Evolutionary conservation across 106 monocot species (phyloP).

Genomic region (Dactylorhiza incarnata): DNA sequence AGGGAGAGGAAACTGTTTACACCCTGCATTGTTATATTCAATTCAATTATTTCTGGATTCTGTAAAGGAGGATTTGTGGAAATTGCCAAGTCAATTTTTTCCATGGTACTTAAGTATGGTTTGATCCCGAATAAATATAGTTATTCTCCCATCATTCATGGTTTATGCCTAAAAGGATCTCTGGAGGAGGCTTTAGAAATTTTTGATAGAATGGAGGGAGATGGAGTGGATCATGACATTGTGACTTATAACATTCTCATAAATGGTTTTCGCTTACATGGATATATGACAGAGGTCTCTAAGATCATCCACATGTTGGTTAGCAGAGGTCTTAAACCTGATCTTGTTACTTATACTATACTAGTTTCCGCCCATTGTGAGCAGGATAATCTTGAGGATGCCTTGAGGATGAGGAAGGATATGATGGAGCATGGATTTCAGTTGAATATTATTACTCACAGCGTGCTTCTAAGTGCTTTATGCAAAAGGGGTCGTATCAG

Average conservation of each 20-base stretch:
- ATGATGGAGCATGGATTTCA: slow-evolving; percentile 34
- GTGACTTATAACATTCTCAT: slow-evolving; percentile 59
- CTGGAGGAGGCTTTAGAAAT: slow-evolving; percentile 50
- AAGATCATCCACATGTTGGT: slow-evolving; percentile 39
- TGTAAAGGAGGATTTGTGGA: slow-evolving; percentile 32
- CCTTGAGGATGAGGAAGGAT: slow-evolving; percentile 37
- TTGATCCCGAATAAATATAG: slow-evolving; percentile 43
- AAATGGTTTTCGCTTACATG: slow-evolving; percentile 47
- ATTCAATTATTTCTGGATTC: slow-evolving; percentile 41
- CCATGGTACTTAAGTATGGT: slow-evolving; percentile 56
- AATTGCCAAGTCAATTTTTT: slow-evolving; percentile 40
- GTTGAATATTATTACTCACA: slow-evolving; percentile 61
- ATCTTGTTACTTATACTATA: slow-evolving; percentile 66
- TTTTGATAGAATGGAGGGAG: slow-evolving; percentile 39
- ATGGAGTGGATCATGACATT: slow-evolving; percentile 42
- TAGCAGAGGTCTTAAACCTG: slow-evolving; percentile 40
- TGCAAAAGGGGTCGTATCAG: slow-evolving; percentile 27
- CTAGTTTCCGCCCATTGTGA: slow-evolving; percentile 49
- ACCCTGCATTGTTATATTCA: slow-evolving; percentile 38
- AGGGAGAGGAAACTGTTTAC: slow-evolving; percentile 21
- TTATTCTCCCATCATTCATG: slow-evolving; percentile 52
- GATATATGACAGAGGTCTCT: slow-evolving; percentile 24
- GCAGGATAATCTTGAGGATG: slow-evolving; percentile 41
- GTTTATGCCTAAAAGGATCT: slow-evolving; percentile 38
- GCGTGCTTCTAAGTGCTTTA: slow-evolving; percentile 54